Evolutionary conservation across 1,284 basidiomycete genomes (phyloP).

Genomic region (Golubevia pallescens): DNA sequence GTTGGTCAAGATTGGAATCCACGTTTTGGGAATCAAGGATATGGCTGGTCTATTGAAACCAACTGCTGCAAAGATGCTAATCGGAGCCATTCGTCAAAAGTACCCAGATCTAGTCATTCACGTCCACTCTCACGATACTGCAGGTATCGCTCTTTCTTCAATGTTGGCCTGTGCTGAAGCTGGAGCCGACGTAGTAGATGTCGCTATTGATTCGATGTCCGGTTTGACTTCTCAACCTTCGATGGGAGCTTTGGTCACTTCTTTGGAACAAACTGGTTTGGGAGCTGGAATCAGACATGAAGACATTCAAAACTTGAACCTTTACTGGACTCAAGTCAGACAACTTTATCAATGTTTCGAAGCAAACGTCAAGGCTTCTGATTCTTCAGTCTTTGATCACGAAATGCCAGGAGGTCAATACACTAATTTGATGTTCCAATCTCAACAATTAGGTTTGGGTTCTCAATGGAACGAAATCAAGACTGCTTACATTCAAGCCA

Average conservation of each 20-base stretch:
- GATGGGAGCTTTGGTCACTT: slow-evolving; percentile 94
- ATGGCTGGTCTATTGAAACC: slow-evolving; percentile 99
- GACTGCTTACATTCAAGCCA: slow-evolving; percentile 96
- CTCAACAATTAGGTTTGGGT: slow-evolving; percentile 92
- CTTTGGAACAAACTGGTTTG: slow-evolving; percentile 90
- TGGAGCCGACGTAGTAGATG: slow-evolving; percentile 96
- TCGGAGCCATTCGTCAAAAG: slow-evolving; percentile 91
- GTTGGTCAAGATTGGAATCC: slow-evolving; percentile 92
- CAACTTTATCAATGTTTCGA: slow-evolving; percentile 96
- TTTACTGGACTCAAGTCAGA: slow-evolving; percentile 98
- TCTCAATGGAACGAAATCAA: slow-evolving; percentile 99
- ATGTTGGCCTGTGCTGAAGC: slow-evolving; percentile 96
- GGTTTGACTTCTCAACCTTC: slow-evolving; percentile 97
- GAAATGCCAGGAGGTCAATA: slow-evolving; percentile 94
- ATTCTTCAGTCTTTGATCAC: slow-evolving; percentile 83
- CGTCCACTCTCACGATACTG: slow-evolving; percentile 99
- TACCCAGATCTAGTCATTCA: slow-evolving; percentile 98
- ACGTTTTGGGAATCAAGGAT: slow-evolving; percentile 98
- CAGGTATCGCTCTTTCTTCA: slow-evolving; percentile 93
- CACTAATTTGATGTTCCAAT: slow-evolving; percentile 82
- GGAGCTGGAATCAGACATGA: slow-evolving; percentile 97
- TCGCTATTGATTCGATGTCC: slow-evolving; percentile 96
- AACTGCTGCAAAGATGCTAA: slow-evolving; percentile 86
- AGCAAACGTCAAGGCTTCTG: slow-evolving; percentile 92
- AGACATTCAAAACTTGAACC: slow-evolving; percentile 95